Conservation (phyloP, 192 early-diverging fungal genomes). For the Coemansia sp. region DNA sequence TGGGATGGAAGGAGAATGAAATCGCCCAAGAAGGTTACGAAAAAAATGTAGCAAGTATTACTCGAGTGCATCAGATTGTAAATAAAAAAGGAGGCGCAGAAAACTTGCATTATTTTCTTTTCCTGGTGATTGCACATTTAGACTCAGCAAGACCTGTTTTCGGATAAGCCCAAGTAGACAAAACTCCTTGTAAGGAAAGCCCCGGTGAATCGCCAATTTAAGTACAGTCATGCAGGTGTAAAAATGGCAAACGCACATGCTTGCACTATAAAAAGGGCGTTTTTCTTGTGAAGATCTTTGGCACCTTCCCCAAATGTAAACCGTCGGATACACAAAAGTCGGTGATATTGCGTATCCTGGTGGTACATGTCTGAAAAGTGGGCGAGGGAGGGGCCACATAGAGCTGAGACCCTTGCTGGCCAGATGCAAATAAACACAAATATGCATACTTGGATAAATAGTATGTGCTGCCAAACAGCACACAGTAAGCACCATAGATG, state of each 20-base stretch:
- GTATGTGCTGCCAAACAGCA: background rate
- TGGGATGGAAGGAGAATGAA: background rate
- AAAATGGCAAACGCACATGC: constrained; percentile 1
- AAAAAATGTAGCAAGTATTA: constrained; percentile 14
- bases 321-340: background rate
- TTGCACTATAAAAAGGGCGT: background rate
- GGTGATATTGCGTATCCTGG: background rate
- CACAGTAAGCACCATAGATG: background rate
- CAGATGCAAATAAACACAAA: background rate
- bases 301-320: background rate
- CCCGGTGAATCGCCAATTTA: constrained; percentile 28
- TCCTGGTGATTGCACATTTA: constrained; percentile 3
- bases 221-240: constrained; percentile 30
- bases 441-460: background rate
- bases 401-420: background rate
- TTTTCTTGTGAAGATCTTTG: background rate
- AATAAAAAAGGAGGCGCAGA: constrained; percentile 5
- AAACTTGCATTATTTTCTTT: background rate
- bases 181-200: constrained; percentile 11
- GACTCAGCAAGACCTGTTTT: constrained; percentile 1
- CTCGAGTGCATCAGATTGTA: background rate
- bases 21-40: constrained; percentile 4
- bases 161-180: background rate
- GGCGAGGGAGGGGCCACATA: background rate
- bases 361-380: background rate